Evolutionary conservation across 352 stramenopile genomes (phyloP).

Genomic region (Globisporangium paddicum): DNA sequence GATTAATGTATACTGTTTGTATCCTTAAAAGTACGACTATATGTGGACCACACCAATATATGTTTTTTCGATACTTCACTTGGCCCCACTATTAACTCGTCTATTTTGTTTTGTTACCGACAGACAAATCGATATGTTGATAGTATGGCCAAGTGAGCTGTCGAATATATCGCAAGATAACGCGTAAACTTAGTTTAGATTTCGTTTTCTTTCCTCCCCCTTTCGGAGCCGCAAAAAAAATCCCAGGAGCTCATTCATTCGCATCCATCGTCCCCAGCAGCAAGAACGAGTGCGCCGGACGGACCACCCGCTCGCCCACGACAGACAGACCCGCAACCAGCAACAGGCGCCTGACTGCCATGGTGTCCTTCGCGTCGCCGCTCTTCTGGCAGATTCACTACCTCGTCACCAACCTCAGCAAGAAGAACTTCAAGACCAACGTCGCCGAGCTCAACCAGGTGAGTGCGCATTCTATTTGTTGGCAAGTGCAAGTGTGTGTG

Average conservation of each 20-base stretch:
- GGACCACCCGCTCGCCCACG: too few relatives aligned
- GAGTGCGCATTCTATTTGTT: slow-evolving; percentile 21
- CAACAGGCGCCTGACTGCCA: slow-evolving; percentile 18
- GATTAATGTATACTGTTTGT: background rate
- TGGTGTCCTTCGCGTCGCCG: slow-evolving; percentile 90
- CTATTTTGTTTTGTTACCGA: too few relatives aligned
- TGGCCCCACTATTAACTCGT: too few relatives aligned
- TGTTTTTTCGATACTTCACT: too few relatives aligned
- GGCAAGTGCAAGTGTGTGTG: slow-evolving; percentile 2
- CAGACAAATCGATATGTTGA: too few relatives aligned
- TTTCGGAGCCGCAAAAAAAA: background rate
- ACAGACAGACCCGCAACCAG: background rate
- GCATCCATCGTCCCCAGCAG: background rate
- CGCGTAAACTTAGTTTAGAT: too few relatives aligned
- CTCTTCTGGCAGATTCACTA: slow-evolving; percentile 94
- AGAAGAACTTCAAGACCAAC: slow-evolving; percentile 93
- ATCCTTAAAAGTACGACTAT: background rate
- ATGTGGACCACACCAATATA: too few relatives aligned
- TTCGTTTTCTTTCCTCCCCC: too few relatives aligned
- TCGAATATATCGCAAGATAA: too few relatives aligned
- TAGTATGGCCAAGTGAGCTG: too few relatives aligned
- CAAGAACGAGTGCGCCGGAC: background rate
- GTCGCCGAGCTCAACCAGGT: slow-evolving; percentile 92
- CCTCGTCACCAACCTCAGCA: slow-evolving; percentile 90
- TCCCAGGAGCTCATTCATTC: background rate